These are phyloP conservation scores for Endocalyx cinctus DNA, from an alignment of 2,329 filamentous ascomycete genomes.

Conservation along the genomic window DNA sequence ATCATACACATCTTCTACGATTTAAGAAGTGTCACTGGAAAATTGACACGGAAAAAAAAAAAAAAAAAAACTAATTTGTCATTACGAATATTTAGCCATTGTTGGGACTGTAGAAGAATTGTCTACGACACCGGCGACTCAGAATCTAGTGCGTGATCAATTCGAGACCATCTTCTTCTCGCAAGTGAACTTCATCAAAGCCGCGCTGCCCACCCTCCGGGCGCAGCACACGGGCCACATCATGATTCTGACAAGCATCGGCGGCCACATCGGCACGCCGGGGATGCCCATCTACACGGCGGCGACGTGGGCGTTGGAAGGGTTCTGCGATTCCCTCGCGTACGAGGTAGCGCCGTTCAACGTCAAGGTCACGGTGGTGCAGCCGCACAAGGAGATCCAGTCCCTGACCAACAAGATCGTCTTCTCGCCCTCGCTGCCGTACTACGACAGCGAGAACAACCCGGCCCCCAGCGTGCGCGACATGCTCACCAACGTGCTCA, in stretches of 20 bases:
- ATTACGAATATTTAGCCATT: too few species aligned
- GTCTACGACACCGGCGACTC: conserved; percentile 64
- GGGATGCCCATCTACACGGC: conserved; percentile 88
- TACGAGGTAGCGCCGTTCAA: conserved; percentile 98
- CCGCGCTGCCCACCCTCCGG: conserved; percentile 74
- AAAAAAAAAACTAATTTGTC: too few species aligned
- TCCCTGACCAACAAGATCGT: conserved; percentile 83
- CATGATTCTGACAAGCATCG: conserved; percentile 83
- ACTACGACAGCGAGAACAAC: conserved; percentile 62
- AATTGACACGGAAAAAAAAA: too few species aligned
- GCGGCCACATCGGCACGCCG: conserved; percentile 87
- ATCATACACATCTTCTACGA: conserved; percentile 1
- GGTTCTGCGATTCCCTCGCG: conserved; percentile 89
- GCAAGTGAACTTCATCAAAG: conserved; percentile 93
- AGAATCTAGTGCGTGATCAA: conserved; percentile 79
- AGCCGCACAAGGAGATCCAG: conserved; percentile 90
- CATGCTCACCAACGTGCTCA: conserved; percentile 75
- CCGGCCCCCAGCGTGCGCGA: conserved; percentile 78
- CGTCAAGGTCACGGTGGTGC: conserved; percentile 90
- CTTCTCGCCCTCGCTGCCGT: conserved; percentile 70
- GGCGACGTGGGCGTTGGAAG: conserved; percentile 90
- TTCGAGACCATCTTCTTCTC: conserved; percentile 96
- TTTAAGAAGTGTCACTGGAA: too few species aligned
- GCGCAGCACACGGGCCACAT: conserved; percentile 82
- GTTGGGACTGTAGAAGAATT: conserved; percentile 91